These are phyloP conservation scores for Dothistroma septosporum DNA, from an alignment of 2,329 filamentous ascomycete species.

Conservation along the genomic window DNA sequence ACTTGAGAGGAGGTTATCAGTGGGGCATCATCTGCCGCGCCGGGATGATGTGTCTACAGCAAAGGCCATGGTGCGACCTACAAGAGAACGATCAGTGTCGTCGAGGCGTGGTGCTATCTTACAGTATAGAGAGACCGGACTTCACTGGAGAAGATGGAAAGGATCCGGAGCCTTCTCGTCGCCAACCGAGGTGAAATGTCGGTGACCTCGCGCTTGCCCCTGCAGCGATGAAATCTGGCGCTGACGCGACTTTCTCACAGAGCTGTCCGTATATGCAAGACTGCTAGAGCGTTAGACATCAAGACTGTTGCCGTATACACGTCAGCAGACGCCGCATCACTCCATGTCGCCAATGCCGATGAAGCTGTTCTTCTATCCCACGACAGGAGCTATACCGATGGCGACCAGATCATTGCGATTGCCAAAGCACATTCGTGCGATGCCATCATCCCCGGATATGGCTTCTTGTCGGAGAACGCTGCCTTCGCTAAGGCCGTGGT, in stretches of 20 bases:
- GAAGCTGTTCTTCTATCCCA: conserved; percentile 50
- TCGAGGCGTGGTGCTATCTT: neutral
- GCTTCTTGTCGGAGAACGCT: conserved; percentile 62
- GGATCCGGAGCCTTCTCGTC: conserved; percentile 43
- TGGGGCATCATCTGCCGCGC: conserved; percentile 4
- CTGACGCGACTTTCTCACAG: conserved; percentile 8
- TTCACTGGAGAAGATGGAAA: conserved; percentile 2
- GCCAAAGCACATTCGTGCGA: conserved; percentile 49
- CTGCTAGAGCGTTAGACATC: conserved; percentile 49
- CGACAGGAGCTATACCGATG: conserved; percentile 48
- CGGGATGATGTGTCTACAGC: neutral
- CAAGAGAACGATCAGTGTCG: neutral
- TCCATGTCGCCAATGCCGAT: conserved; percentile 53
- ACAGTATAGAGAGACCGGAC: neutral
- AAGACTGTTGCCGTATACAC: conserved; percentile 57
- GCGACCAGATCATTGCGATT: conserved; percentile 48
- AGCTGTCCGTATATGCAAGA: conserved; percentile 48
- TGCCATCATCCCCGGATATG: conserved; percentile 64
- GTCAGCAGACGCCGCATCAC: conserved; percentile 51
- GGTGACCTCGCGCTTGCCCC: conserved; percentile 3
- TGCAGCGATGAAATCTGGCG: neutral
- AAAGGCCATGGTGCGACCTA: neutral
- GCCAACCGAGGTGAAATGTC: conserved; percentile 58
- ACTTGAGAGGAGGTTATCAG: conserved; percentile 17
- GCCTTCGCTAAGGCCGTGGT: conserved; percentile 55